Evolutionary conservation across 768 basidiomycete genomes (phyloP).

Genomic region (Hypholoma sublateritium): DNA sequence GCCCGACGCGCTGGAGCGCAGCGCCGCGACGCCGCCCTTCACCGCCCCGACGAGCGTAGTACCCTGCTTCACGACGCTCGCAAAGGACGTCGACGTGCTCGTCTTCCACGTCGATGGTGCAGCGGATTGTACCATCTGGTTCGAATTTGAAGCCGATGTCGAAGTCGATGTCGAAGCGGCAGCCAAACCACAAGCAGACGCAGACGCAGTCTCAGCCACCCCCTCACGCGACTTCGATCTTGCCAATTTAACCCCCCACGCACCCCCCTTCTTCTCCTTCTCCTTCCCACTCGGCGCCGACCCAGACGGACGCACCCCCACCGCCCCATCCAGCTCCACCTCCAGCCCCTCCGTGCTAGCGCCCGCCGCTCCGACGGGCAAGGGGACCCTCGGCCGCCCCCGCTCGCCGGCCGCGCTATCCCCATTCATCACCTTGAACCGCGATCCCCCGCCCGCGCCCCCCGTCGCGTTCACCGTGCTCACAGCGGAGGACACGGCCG

Average conservation of each 20-base stretch:
- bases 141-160: background rate
- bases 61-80: conserved; percentile 4
- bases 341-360: background rate
- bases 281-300: conserved; percentile 2
- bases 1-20: conserved; percentile 2
- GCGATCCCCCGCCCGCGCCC: background rate
- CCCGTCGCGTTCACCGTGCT: conserved; percentile 2
- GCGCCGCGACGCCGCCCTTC: conserved; percentile 1
- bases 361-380: background rate
- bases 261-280: conserved; percentile 5
- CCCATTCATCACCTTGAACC: conserved; percentile 18
- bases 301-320: background rate
- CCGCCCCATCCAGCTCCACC: background rate
- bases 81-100: conserved; percentile 3
- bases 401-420: conserved; percentile 9
- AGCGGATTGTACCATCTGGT: background rate
- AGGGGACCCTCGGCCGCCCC: background rate
- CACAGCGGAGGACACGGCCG: conserved; percentile 4
- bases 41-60: background rate
- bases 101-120: conserved; percentile 4
- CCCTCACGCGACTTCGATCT: conserved; percentile 8
- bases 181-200: no score
- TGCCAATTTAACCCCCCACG: conserved; percentile 5
- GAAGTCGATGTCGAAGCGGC: background rate
- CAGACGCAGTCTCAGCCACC: background rate